These are phyloP conservation scores for Debaryomycetaceae sp. DNA, from an alignment of 1,139 yeast species.

Conservation along the genomic window DNA sequence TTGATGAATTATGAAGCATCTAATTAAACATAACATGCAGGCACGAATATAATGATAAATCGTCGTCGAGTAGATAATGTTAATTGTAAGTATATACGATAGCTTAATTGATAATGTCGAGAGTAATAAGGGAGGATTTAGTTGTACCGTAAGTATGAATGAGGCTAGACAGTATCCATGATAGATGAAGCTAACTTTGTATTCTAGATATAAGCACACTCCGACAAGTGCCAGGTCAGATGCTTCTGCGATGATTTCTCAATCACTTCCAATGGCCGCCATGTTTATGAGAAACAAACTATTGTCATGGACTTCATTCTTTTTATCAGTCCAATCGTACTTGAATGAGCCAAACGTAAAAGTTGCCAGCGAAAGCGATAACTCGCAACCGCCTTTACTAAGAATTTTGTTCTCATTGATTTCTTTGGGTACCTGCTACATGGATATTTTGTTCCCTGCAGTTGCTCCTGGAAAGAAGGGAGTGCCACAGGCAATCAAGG, in stretches of 20 bases:
- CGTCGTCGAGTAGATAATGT: neutral
- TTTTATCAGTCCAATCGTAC: slow-evolving; percentile 48
- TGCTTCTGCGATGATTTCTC: slow-evolving; percentile 46
- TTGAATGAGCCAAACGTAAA: slow-evolving; percentile 47
- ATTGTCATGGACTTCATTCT: slow-evolving; percentile 56
- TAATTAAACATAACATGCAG: neutral
- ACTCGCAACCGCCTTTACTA: slow-evolving; percentile 40
- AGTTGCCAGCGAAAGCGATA: slow-evolving; percentile 21
- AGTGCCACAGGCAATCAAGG: slow-evolving; percentile 18
- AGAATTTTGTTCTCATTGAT: slow-evolving; percentile 45
- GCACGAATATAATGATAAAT: neutral
- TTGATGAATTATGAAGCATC: slow-evolving; percentile 8
- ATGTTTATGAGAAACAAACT: slow-evolving; percentile 54
- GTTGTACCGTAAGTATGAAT: slow-evolving; percentile 33
- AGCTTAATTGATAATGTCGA: slow-evolving; percentile 15
- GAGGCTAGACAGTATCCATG: neutral
- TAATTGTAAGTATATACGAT: neutral
- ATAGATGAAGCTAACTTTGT: slow-evolving; percentile 6
- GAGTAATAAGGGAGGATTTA: slow-evolving; percentile 35
- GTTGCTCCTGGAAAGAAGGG: slow-evolving; percentile 23
- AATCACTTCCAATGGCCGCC: slow-evolving; percentile 68
- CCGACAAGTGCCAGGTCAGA: slow-evolving; percentile 49
- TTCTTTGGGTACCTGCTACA: slow-evolving; percentile 50
- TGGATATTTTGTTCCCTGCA: slow-evolving; percentile 44
- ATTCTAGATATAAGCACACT: slow-evolving; percentile 41